Base-by-base conservation (phyloP, 805 yeast species). In the Yamadazyma paraphyllophila region DNA sequence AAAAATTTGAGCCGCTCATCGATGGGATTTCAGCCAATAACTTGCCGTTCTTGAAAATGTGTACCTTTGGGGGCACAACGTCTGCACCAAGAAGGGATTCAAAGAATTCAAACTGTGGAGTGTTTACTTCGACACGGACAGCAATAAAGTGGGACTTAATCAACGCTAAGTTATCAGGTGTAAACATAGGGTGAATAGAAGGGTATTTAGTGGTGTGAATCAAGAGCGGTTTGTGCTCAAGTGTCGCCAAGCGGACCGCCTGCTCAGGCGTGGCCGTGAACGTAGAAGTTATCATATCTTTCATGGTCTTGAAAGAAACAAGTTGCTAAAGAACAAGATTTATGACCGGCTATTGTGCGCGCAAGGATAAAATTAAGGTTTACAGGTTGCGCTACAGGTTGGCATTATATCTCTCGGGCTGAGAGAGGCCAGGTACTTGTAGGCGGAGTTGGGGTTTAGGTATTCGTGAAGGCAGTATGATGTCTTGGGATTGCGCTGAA, bases 91-190 rank as follows among this genome's bases (percentile, higher is more conserved):
- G 8, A 15, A 41, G 15, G 16, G n/a, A 26, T 3, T 25, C 11
- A 12, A 34, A 26, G 12, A 26, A 26, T 4, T 24, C 20, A n/a
- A 34, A 6, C n/a, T 41, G 39, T 11, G 24, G 20, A 20, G 44
- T 34, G 20, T 41, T 25, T 4, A 15, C 12, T 8, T 15, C 20
- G 17, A 42, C 24, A 17, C 27, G 11, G 16, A 34, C 17, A n/a
- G 45, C 40, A 36, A 42, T 15, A 20, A 34, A 42, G 35, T 42
- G 45, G 4, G 12, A 16, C 10, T 35, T 42, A 10, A 42, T 42
- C n/a, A 20, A 17, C 14, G 36, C 4, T n/a, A 27, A 13, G 14
- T 7, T 25, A 3, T 39, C 37, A 17, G 31, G 24, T 2, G 29
- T 36, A 26, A 35, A 35, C 40, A 36, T 27, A 20, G 45, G 40